Base-by-base conservation (phyloP, 1,284 basidiomycete species). In the Marasmius sp. region DNA sequence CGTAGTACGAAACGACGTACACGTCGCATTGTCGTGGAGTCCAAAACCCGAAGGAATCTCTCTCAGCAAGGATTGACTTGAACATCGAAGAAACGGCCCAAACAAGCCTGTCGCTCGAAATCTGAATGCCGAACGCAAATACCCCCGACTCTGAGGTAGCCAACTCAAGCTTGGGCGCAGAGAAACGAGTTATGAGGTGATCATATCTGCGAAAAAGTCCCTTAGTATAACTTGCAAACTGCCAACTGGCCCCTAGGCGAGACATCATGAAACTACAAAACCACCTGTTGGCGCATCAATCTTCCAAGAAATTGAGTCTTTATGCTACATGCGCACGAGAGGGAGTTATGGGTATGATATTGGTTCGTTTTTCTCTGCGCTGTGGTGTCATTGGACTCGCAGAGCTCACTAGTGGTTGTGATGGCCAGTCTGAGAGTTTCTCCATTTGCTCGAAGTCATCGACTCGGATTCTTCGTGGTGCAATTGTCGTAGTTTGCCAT, bases 1-100 rank as follows among this genome's bases (percentile, higher is more conserved):
- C 81, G 60, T 91, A 87, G 66, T 91, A 92, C 0, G 91, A 91
- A 16, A 93, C 87, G 14, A 95, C 80, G 65, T 93, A 94, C 14
- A 93, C 92, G 66, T 93, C 93, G 66, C 93, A 95, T 45, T 93
- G 81, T 12, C 92, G 83, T 18, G 93, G 92, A 71, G 91, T 92
- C 89, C 91, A 95, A 66, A 87, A 91, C 0, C 93, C 93, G 65
- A 94, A 94, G 0, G 92, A 93, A 16, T 87, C 85, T 64, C 88
- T 84, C 70, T 94, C 91, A 70, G 91, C 93, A 57, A 92, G 77
- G 9, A 92, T 78, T 1, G 82, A 82, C 69, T 87, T 85, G 33
- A 92, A 83, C 1, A 89, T 87, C 0, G 86, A 81, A 0, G 90
- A 90, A 0, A 95, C 79, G 7, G 86, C 84, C 0, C 82, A 75